Conservation (phyloP, 2,329 filamentous ascomycete species). For the Coniella vitis region DNA sequence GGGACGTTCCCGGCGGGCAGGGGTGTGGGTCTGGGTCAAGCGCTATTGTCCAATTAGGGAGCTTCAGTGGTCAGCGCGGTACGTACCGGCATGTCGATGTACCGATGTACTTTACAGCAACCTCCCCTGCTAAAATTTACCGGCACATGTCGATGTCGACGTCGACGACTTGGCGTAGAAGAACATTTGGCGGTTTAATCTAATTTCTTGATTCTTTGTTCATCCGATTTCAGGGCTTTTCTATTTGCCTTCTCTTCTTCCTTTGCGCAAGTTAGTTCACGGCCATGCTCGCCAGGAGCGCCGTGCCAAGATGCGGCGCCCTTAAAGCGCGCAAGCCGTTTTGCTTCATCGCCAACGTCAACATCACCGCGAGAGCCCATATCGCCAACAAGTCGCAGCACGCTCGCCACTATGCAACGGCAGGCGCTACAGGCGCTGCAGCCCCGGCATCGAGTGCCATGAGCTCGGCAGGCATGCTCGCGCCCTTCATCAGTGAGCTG, state of each 20-base stretch:
- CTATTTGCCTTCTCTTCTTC: slow-evolving; percentile 3
- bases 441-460: slow-evolving; percentile 13
- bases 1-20: slow-evolving; percentile 7
- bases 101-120: too few species aligned
- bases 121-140: slow-evolving; percentile 16
- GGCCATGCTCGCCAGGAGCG: slow-evolving; percentile 30
- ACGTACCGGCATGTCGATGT: slow-evolving; percentile 6
- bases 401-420: slow-evolving; percentile 14
- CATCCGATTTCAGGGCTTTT: too few species aligned
- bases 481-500: slow-evolving; percentile 61
- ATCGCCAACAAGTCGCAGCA: slow-evolving; percentile 2
- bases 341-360: slow-evolving; percentile 8
- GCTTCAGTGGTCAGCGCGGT: slow-evolving; percentile 14
- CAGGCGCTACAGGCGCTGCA: not conserved
- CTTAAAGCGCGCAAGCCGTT: slow-evolving; percentile 10
- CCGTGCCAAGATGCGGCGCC: slow-evolving; percentile 13
- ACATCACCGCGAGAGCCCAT: not conserved
- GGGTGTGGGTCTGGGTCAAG: slow-evolving; percentile 1
- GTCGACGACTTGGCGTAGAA: not conserved
- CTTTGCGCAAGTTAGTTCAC: not conserved
- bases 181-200: too few species aligned
- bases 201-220: too few species aligned
- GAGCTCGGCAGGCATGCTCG: slow-evolving; percentile 36
- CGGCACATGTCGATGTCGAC: not conserved
- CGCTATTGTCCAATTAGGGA: slow-evolving; percentile 19